These are phyloP conservation scores for Phytophthora macrochlamydospora DNA, from an alignment of 352 stramenopile species.

Conservation along the genomic window DNA sequence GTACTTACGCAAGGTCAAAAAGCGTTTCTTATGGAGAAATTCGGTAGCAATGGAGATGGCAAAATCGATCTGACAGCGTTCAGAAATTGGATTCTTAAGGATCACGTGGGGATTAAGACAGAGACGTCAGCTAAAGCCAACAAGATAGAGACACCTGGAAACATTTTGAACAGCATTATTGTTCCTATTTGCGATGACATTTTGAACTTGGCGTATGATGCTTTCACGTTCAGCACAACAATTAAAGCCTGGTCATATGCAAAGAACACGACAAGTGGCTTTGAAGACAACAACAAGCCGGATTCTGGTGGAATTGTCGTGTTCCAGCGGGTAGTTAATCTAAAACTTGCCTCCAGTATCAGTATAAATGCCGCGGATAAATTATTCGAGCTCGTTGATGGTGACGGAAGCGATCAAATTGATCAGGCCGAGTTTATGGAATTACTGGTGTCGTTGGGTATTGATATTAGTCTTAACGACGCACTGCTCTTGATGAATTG, in stretches of 20 bases:
- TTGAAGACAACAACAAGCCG: slow-evolving; percentile 1
- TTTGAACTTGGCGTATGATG: slow-evolving; percentile 44
- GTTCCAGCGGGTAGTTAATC: slow-evolving; percentile 50
- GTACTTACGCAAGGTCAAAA: slow-evolving; percentile 54
- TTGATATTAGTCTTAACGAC: slow-evolving; percentile 47
- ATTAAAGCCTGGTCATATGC: slow-evolving; percentile 46
- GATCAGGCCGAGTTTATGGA: slow-evolving; percentile 58
- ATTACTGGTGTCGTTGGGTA: slow-evolving; percentile 45
- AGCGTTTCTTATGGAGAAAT: slow-evolving; percentile 56
- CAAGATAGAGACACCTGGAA: slow-evolving; percentile 1
- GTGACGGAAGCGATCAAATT: slow-evolving; percentile 58
- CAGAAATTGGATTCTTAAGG: slow-evolving; percentile 64
- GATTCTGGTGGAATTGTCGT: slow-evolving; percentile 35
- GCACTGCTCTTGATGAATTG: slow-evolving; percentile 54
- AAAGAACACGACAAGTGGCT: slow-evolving; percentile 29
- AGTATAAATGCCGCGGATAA: slow-evolving; percentile 29
- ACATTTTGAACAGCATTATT: slow-evolving; percentile 41
- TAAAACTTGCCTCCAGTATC: slow-evolving; percentile 28
- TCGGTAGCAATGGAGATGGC: slow-evolving; percentile 72
- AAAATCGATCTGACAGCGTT: slow-evolving; percentile 76
- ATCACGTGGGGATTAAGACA: slow-evolving; percentile 58
- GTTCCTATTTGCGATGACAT: slow-evolving; percentile 45
- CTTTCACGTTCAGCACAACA: slow-evolving; percentile 36
- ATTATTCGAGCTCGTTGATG: slow-evolving; percentile 62
- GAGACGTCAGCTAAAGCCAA: neutral